Conservation (phyloP, 1,139 yeast genomes). For the Hyphopichia wangnamkhiaoensis region DNA sequence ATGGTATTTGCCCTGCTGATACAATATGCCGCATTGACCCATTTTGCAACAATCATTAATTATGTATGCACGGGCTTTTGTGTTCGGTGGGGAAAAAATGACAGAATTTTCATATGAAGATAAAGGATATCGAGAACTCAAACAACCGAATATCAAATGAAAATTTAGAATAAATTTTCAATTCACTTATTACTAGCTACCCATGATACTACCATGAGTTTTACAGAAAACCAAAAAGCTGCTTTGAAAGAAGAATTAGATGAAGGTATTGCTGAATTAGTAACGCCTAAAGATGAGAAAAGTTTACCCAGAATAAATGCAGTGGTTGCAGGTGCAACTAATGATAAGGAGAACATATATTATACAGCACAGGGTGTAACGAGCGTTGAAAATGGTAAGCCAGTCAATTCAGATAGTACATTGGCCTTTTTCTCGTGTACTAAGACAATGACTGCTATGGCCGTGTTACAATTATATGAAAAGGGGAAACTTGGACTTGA, state of each 20-base stretch:
- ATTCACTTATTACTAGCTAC: neutral
- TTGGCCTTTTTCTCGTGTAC: constrained; percentile 49
- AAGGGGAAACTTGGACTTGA: constrained; percentile 45
- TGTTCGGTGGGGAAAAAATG: no score
- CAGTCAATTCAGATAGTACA: constrained; percentile 25
- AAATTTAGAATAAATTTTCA: neutral
- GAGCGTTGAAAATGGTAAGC: constrained; percentile 20
- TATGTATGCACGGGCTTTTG: no score
- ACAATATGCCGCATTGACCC: no score
- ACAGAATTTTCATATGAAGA: no score
- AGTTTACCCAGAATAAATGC: constrained; percentile 23
- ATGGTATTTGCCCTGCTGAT: no score
- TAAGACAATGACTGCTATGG: constrained; percentile 50
- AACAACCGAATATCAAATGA: no score
- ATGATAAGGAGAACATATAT: constrained; percentile 21
- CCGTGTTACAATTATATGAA: constrained; percentile 47
- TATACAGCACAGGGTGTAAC: constrained; percentile 26
- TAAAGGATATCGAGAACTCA: no score
- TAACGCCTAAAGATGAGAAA: constrained; percentile 11
- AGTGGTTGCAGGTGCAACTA: constrained; percentile 31
- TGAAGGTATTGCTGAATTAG: constrained; percentile 13
- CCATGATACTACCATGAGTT: no score
- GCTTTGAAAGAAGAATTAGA: constrained; percentile 12
- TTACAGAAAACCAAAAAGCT: constrained; percentile 1
- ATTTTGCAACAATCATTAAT: no score